Conservation (phyloP, 257 asterid genomes). For the Phtheirospermum japonicum region DNA sequence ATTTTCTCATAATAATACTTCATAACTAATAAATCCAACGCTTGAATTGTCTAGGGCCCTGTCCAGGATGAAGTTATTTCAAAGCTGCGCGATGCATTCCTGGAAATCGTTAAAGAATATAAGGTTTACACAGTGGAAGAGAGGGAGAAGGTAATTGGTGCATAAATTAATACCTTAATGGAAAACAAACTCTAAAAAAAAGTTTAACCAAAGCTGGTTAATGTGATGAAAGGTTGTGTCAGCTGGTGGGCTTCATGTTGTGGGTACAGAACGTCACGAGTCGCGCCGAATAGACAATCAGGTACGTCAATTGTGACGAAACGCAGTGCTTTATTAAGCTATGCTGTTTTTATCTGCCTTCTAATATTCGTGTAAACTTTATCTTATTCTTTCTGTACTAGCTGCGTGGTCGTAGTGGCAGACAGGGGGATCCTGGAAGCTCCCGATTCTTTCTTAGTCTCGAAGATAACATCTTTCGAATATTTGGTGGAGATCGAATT, state of each 20-base stretch:
- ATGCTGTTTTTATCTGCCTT: constrained; percentile 22
- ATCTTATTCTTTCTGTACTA: constrained; percentile 36
- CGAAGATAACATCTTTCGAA: constrained; percentile 95
- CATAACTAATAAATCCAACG: constrained; percentile 29
- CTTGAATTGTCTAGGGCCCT: constrained; percentile 69
- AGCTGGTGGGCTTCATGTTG: constrained; percentile 97
- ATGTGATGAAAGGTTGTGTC: constrained; percentile 64
- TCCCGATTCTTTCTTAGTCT: constrained; percentile 98
- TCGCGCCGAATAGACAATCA: constrained; percentile 99
- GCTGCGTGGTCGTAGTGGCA: constrained; percentile 99
- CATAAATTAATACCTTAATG: constrained; percentile 22
- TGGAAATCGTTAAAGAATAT: constrained; percentile 78
- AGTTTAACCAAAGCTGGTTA: constrained; percentile 5
- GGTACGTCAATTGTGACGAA: constrained; percentile 37
- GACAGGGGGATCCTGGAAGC: constrained; percentile 99
- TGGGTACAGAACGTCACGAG: constrained; percentile 98
- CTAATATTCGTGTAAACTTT: constrained; percentile 15
- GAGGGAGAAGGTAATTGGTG: constrained; percentile 63
- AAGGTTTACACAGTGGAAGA: constrained; percentile 81
- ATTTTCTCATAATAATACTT: constrained; percentile 23
- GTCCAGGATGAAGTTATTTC: constrained; percentile 87
- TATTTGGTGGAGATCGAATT: constrained; percentile 97
- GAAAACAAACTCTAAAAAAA: constrained; percentile 6
- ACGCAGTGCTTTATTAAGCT: constrained; percentile 11
- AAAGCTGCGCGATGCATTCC: constrained; percentile 76